These are phyloP conservation scores for Oleoguttula mirabilis DNA, from an alignment of 495 filamentous ascomycete species.

Conservation along the genomic window DNA sequence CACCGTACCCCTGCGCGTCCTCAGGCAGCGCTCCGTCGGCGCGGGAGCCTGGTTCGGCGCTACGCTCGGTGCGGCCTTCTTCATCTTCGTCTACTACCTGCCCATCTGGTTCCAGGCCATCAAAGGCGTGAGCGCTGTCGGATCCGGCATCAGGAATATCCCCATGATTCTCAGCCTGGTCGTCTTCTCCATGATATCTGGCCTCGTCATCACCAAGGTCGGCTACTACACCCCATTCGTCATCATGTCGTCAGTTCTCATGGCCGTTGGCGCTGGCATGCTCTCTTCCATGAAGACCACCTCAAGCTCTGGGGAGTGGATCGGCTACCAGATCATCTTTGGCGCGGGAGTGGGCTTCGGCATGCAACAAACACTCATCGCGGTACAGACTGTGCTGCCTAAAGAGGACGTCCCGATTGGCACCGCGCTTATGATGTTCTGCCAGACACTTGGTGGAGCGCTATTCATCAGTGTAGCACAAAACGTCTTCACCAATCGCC, in stretches of 20 bases:
- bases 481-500: slow-evolving; percentile 63
- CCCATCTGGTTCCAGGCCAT: slow-evolving; percentile 72
- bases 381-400: slow-evolving; percentile 16
- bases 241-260: slow-evolving; percentile 39
- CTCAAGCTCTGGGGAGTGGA: slow-evolving; percentile 45
- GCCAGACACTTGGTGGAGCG: slow-evolving; percentile 60
- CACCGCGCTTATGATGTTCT: slow-evolving; percentile 45
- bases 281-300: slow-evolving; percentile 46
- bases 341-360: slow-evolving; percentile 53
- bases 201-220: slow-evolving; percentile 39
- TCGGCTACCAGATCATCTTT: slow-evolving; percentile 57
- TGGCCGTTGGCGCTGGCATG: slow-evolving; percentile 49
- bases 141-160: slow-evolving; percentile 50
- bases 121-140: slow-evolving; percentile 42
- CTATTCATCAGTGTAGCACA: slow-evolving; percentile 56
- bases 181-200: slow-evolving; percentile 36
- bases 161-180: slow-evolving; percentile 41
- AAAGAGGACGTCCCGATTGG: slow-evolving; percentile 13
- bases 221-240: slow-evolving; percentile 60
- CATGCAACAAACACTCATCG: slow-evolving; percentile 18
- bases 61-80: slow-evolving; percentile 27
- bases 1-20: slow-evolving; percentile 30
- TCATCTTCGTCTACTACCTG: slow-evolving; percentile 44
- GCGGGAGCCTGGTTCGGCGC: slow-evolving; percentile 23
- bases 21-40: slow-evolving; percentile 28